phyloP scores from a whole-genome alignment of 2,329 filamentous ascomycete species.

The Botrytis deweyae region DNA sequence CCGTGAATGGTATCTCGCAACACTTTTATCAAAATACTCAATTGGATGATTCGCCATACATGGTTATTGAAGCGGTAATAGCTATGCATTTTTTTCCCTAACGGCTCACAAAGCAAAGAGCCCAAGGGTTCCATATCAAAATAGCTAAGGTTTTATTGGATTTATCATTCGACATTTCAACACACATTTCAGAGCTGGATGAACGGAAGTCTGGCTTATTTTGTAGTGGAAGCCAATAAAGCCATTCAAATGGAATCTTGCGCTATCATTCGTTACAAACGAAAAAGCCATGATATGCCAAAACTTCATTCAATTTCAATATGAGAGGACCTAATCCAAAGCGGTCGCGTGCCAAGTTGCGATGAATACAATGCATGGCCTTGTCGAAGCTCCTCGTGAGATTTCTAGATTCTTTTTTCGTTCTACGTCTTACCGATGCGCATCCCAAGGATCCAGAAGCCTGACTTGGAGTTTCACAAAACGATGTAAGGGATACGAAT shows the following conservation, averaged over 20 bases:
- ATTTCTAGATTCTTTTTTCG: background rate
- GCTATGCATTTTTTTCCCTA: background rate
- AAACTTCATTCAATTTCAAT: background rate
- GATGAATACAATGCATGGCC: background rate
- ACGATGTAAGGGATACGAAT: background rate
- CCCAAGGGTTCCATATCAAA: background rate
- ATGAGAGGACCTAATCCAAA: background rate
- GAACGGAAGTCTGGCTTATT: background rate
- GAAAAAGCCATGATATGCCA: background rate
- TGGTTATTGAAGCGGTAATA: background rate
- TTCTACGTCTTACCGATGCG: background rate
- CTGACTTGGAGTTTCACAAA: background rate
- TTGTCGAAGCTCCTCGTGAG: background rate
- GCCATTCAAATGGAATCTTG: background rate
- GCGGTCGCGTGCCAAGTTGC: background rate
- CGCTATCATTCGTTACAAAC: background rate
- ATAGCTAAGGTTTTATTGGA: too few species aligned
- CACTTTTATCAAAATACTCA: background rate
- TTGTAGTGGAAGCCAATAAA: background rate
- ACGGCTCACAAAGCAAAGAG: background rate
- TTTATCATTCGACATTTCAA: background rate
- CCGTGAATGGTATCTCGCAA: background rate
- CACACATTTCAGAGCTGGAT: background rate
- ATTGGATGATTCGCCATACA: background rate
- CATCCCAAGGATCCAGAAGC: background rate